A percentile compares a stretch with the other conserved stretches of the same genome.
Conservation (phyloP, 164 flowering plant genomes). For the Paratinospora sagittata region DNA sequence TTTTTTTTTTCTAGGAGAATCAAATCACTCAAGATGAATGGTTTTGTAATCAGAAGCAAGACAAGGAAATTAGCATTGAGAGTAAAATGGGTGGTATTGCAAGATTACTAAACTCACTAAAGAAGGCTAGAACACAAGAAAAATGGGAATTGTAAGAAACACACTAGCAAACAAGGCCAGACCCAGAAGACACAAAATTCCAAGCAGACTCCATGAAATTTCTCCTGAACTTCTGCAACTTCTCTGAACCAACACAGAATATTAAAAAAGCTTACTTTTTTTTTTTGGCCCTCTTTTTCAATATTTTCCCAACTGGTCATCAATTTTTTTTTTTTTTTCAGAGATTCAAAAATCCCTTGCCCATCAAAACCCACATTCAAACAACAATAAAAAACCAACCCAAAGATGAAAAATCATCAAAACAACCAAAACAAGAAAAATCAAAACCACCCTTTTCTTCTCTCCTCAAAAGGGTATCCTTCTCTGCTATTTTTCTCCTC, state of each 20-base stretch:
- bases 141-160: conserved; percentile 1
- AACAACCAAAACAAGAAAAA: background rate
- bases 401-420: conserved; percentile 17
- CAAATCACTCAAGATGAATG: too few relatives aligned
- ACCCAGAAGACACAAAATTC: conserved; percentile 7
- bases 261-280: background rate
- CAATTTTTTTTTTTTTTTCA: background rate
- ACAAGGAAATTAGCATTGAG: background rate
- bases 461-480: conserved; percentile 6
- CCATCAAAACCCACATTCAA: conserved; percentile 5
- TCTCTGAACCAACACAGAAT: background rate
- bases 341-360: background rate
- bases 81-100: background rate
- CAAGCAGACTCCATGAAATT: conserved; percentile 4
- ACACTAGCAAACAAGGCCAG: conserved; percentile 1
- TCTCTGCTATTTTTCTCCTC: conserved; percentile 9
- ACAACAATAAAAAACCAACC: background rate
- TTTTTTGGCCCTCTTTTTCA: background rate
- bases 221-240: conserved; percentile 3
- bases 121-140: background rate
- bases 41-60: too few relatives aligned
- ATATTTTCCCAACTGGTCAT: background rate
- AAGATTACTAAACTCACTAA: background rate
- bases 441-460: background rate
- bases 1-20: background rate